Conservation (phyloP, 441 rosid genomes). For the Populus hybrid region DNA sequence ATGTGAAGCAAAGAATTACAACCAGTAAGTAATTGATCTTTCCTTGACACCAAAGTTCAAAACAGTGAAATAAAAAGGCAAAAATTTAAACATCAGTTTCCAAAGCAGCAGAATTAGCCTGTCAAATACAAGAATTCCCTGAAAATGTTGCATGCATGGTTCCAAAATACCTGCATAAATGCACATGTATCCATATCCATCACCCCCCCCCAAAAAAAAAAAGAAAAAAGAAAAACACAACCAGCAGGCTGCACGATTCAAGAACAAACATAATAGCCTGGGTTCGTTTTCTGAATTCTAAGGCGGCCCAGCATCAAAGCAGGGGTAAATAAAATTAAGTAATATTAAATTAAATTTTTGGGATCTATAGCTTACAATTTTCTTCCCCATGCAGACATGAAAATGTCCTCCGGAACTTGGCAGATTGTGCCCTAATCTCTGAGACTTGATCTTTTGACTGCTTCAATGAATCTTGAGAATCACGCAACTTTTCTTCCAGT, state of each 20-base stretch:
- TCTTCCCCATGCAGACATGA: conserved; percentile 39
- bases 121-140: conserved; percentile 4
- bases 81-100: neutral
- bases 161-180: neutral
- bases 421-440: conserved; percentile 67
- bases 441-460: conserved; percentile 55
- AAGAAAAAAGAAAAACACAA: neutral
- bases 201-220: too few species aligned
- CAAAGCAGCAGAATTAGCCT: conserved; percentile 5
- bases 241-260: neutral
- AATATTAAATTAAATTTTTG: neutral
- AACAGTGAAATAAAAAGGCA: neutral
- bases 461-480: conserved; percentile 49
- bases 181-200: neutral
- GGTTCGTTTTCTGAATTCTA: neutral
- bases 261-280: neutral
- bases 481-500: conserved; percentile 61
- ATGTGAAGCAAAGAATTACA: neutral
- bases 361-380: conserved; percentile 44
- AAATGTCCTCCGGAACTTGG: conserved; percentile 50
- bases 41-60: neutral
- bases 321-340: neutral
- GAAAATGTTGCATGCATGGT: neutral
- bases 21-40: conserved; percentile 1
- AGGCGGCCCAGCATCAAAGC: neutral